Base-by-base conservation (phyloP, 2,329 filamentous ascomycete species). In the Diplocarpon mali region DNA sequence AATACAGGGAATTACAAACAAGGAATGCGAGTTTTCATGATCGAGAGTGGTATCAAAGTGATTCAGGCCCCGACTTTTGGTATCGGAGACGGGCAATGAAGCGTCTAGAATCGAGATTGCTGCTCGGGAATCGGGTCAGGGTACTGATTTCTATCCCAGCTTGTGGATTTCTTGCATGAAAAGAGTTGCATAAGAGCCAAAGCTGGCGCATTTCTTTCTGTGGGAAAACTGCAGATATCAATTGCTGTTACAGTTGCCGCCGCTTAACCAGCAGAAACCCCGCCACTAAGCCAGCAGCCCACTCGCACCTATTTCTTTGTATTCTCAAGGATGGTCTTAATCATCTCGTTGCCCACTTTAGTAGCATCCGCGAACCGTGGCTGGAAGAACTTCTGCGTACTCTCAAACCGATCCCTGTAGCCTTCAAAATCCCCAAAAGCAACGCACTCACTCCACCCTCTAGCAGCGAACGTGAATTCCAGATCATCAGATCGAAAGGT, bases 391-490 rank as follows among this genome's bases (percentile, higher is more conserved):
- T 71, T 70, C 65, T 95, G 89, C 41, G 93, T 95, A 54, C 78
- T 80, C 60, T 92, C 78, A 61, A 98, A 98, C 47, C 93, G 78
- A 69, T 93, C 85, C 54, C 83, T 75, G 73, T 95, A 98, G 31
- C 85, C 85, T 54, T 94, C 85, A 61, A 96, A 96, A 63, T 95
- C 85, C 2, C 90, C 86, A 49, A 95, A 78, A 20, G 77, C 80
- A 32, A 98, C 92, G 49, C 89, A 89, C 63, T 95, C 88, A 34
- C 87, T 92, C 92, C 92, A 98, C 5, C 88, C 92, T 45, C 89
- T 72, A 20, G 93, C 93, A 1, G 92, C 93, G 67, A 98, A 96
- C 0, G 90, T 95, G 61, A 98, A 98, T 65, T 98, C 92, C 45
- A 98, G 70, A 62, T 98, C 92, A 60, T 98, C 92, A 17, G 83